Percentiles rank a stretch among this genome's conserved stretches.
These are phyloP conservation scores for Patellaria atrata DNA, from an alignment of 495 filamentous ascomycete species.

Conservation along the genomic window DNA sequence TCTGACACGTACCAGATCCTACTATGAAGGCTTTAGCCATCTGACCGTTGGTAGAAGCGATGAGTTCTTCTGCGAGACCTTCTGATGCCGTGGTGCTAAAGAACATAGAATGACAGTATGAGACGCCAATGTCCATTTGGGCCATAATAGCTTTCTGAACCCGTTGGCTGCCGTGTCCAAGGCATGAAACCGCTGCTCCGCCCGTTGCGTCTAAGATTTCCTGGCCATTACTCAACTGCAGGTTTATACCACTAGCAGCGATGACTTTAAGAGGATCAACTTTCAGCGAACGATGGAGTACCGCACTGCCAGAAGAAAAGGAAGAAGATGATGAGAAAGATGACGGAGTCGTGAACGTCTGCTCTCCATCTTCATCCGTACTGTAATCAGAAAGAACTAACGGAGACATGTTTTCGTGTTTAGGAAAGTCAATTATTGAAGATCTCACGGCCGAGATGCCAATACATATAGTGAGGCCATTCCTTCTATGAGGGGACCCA, in stretches of 20 bases:
- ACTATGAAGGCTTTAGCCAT: constrained; percentile 33
- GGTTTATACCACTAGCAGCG: constrained; percentile 3
- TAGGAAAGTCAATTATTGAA: too few species aligned
- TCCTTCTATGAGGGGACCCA: too few species aligned
- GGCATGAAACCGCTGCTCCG: constrained; percentile 27
- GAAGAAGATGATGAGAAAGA: too few species aligned
- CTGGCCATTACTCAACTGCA: constrained; percentile 17
- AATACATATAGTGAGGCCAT: too few species aligned
- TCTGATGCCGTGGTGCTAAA: constrained; percentile 21
- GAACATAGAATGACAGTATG: constrained; percentile 11
- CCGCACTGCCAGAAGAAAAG: too few species aligned
- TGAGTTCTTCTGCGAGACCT: constrained; percentile 30
- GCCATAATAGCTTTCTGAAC: constrained; percentile 10
- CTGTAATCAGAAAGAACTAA: too few species aligned
- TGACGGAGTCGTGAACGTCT: too few species aligned
- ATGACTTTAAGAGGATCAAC: constrained; percentile 1
- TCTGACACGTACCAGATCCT: constrained; percentile 40
- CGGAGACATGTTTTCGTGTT: too few species aligned
- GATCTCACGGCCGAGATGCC: too few species aligned
- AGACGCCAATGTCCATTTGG: constrained; percentile 8
- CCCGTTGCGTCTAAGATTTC: constrained; percentile 26
- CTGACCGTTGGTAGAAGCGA: constrained; percentile 15
- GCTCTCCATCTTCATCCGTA: too few species aligned
- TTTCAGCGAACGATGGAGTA: constrained; percentile 5
- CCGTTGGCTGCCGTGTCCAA: constrained; percentile 26